phyloP scores from a whole-genome alignment of 176 grass and related monocot genomes.

The Raddia guianensis region DNA sequence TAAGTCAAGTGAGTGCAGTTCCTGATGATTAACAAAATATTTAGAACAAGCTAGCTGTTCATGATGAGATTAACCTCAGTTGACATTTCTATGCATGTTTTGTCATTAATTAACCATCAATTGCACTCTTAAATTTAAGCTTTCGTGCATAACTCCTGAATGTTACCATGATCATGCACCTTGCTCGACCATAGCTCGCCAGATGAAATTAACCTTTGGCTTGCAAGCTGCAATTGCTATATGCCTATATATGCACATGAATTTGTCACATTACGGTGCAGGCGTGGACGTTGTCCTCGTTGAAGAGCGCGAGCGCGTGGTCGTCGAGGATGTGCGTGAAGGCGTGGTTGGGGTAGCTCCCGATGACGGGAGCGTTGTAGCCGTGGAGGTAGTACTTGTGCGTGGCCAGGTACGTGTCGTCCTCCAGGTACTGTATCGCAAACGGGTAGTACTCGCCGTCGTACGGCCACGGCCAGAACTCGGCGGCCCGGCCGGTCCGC shows the following conservation, averaged over 20 bases:
- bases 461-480: conserved; percentile 92
- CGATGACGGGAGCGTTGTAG: conserved; percentile 61
- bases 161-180: background rate
- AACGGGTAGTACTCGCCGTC: conserved; percentile 79
- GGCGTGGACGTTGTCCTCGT: conserved; percentile 85
- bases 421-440: conserved; percentile 75
- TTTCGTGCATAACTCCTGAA: background rate
- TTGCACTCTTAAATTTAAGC: background rate
- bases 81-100: background rate
- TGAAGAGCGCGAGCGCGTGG: conserved; percentile 59
- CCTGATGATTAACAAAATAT: too few species aligned
- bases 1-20: background rate
- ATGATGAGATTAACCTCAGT: background rate
- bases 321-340: conserved; percentile 77
- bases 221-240: too few species aligned
- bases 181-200: background rate
- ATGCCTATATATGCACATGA: too few species aligned
- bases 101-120: background rate
- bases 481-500: conserved; percentile 67
- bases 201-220: background rate
- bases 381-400: conserved; percentile 80
- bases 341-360: conserved; percentile 68
- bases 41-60: too few species aligned
- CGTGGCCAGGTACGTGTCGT: conserved; percentile 57
- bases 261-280: conserved; percentile 67